Conservation (phyloP, 2,329 filamentous ascomycete genomes). For the Trichoderma sp. region DNA sequence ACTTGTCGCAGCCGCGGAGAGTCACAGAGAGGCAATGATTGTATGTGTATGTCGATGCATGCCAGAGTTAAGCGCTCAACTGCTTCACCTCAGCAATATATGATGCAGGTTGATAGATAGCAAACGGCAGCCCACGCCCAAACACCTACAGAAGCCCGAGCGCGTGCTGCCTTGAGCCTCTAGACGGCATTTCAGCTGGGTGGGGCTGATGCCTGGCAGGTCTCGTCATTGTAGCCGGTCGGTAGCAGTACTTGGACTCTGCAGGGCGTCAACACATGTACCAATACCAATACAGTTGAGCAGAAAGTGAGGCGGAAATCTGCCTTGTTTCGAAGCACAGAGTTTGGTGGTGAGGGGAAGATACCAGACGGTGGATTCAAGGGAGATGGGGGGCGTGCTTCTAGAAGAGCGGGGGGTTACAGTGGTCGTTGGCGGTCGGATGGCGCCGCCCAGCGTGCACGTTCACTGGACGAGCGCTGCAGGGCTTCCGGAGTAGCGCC, state of each 20-base stretch:
- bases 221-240: constrained; percentile 2
- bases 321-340: constrained; percentile 14
- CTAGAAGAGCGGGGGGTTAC: constrained; percentile 2
- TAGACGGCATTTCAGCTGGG: constrained; percentile 14
- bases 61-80: not conserved
- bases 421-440: not conserved
- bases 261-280: not conserved
- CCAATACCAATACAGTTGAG: not conserved
- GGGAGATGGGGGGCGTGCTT: not conserved
- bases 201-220: constrained; percentile 19
- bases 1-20: not conserved
- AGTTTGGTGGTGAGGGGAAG: not conserved
- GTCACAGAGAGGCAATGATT: not conserved
- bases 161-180: not conserved
- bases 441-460: constrained; percentile 26
- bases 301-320: constrained; percentile 12
- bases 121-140: not conserved
- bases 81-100: not conserved
- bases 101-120: not conserved
- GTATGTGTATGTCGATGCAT: not conserved
- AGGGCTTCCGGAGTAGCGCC: not conserved
- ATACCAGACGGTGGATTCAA: not conserved
- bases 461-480: constrained; percentile 12
- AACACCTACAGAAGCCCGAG: not conserved
- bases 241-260: constrained; percentile 1